Evolutionary conservation across 768 basidiomycete genomes (phyloP).

Genomic region (Lactarius quietus): DNA sequence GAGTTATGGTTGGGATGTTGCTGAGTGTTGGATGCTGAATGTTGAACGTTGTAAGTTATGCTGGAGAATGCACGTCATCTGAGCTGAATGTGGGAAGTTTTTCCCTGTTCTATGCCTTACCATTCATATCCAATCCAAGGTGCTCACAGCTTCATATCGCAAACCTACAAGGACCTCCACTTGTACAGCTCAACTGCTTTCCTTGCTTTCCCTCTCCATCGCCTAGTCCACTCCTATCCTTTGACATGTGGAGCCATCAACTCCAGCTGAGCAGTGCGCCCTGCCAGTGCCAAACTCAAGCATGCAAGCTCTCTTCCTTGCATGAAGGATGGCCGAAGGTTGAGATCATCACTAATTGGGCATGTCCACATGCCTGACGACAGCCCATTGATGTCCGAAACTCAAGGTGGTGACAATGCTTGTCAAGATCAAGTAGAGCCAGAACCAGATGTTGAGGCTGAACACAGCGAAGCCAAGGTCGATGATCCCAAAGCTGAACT

Average conservation of each 20-base stretch:
- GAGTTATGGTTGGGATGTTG: too few species aligned
- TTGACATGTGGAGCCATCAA: too few species aligned
- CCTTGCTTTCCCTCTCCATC: neutral
- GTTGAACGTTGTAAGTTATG: too few species aligned
- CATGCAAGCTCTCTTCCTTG: conserved; percentile 88
- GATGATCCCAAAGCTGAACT: conserved; percentile 30
- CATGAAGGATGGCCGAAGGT: too few species aligned
- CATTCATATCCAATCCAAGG: too few species aligned
- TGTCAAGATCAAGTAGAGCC: conserved; percentile 3
- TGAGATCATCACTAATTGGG: conserved; percentile 42
- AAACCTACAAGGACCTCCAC: neutral
- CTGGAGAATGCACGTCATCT: too few species aligned
- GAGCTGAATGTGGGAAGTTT: too few species aligned
- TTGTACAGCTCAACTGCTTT: conserved; percentile 10
- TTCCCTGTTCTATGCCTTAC: too few species aligned
- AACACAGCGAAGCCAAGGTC: conserved; percentile 18
- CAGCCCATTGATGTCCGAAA: conserved; percentile 11
- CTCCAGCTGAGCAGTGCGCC: conserved; percentile 75
- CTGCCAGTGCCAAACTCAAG: conserved; percentile 85
- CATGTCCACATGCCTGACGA: conserved; percentile 18
- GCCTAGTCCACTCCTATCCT: neutral
- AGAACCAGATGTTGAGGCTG: conserved; percentile 15
- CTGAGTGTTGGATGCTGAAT: too few species aligned
- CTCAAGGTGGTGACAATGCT: conserved; percentile 7
- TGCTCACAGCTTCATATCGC: conserved; percentile 26